phyloP scores from a whole-genome alignment of 352 stramenopile genomes.

The Elongisporangium undulatum region DNA sequence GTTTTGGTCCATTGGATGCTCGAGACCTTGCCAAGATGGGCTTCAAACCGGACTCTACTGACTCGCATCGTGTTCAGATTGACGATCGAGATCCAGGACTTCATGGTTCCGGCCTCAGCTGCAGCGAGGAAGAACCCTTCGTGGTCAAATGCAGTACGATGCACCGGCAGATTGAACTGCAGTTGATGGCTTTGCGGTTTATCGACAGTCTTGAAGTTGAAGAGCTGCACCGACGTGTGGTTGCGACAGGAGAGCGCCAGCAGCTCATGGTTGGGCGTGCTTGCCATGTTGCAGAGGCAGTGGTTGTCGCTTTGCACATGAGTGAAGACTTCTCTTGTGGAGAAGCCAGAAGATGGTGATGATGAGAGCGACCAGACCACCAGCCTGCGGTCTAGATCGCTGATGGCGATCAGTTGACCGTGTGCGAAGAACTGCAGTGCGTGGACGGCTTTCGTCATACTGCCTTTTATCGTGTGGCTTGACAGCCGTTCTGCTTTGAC shows the following conservation, averaged over 20 bases:
- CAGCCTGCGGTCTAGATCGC: constrained; percentile 19
- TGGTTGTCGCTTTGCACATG: constrained; percentile 7
- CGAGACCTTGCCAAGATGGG: constrained; percentile 49
- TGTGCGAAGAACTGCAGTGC: constrained; percentile 18
- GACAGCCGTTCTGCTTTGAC: constrained; percentile 4
- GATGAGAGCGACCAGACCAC: constrained; percentile 12
- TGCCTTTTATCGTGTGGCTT: constrained; percentile 1
- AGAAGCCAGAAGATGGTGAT: constrained; percentile 9
- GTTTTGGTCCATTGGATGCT: constrained; percentile 42
- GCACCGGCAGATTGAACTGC: constrained; percentile 30
- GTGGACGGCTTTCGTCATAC: constrained; percentile 8
- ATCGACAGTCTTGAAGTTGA: neutral
- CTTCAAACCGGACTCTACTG: constrained; percentile 35
- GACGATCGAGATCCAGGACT: constrained; percentile 51
- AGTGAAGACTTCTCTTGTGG: constrained; percentile 2
- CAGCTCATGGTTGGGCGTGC: neutral
- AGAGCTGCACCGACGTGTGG: constrained; percentile 21
- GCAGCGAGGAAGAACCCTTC: constrained; percentile 31
- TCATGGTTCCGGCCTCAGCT: constrained; percentile 38
- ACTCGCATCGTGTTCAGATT: constrained; percentile 15
- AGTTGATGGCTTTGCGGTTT: constrained; percentile 11
- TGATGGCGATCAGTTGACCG: constrained; percentile 19
- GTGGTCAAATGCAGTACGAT: constrained; percentile 33
- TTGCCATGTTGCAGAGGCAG: constrained; percentile 21
- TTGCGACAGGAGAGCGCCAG: constrained; percentile 24